These are phyloP conservation scores for Fusarium coffeatum DNA, from an alignment of 2,329 filamentous ascomycete species.

Conservation along the genomic window DNA sequence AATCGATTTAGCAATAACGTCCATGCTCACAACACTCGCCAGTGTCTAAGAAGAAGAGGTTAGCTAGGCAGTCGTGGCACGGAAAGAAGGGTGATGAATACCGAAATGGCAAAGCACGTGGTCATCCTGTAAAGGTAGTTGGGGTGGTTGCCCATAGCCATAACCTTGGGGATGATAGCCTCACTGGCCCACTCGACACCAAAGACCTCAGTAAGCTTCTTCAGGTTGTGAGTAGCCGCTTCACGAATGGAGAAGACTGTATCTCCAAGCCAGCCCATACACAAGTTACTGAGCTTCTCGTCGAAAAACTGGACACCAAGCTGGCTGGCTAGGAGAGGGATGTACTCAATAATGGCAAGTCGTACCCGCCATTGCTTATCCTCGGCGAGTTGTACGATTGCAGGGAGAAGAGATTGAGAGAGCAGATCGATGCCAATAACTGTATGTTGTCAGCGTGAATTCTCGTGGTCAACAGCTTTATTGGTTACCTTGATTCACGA, in stretches of 20 bases:
- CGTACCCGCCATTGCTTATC: slow-evolving; percentile 99
- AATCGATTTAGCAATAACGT: slow-evolving; percentile 92
- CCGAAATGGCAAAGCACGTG: slow-evolving; percentile 98
- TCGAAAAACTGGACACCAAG: slow-evolving; percentile 98
- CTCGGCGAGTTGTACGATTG: slow-evolving; percentile 96
- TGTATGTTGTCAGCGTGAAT: slow-evolving; percentile 52
- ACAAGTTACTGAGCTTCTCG: slow-evolving; percentile 92
- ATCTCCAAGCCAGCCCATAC: slow-evolving; percentile 98
- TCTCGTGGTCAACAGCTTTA: background rate
- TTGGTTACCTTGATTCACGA: slow-evolving; percentile 89
- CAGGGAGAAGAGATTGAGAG: slow-evolving; percentile 94
- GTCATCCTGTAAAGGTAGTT: slow-evolving; percentile 99
- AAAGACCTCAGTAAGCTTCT: slow-evolving; percentile 98
- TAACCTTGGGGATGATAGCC: slow-evolving; percentile 98
- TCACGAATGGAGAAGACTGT: slow-evolving; percentile 99
- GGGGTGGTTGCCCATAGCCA: slow-evolving; percentile 96
- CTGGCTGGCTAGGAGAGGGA: slow-evolving; percentile 93
- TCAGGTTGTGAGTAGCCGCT: slow-evolving; percentile 95
- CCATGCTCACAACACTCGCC: slow-evolving; percentile 89
- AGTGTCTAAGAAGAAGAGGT: slow-evolving; percentile 74
- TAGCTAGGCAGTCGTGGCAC: slow-evolving; percentile 36
- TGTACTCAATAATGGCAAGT: slow-evolving; percentile 98
- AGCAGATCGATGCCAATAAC: slow-evolving; percentile 98
- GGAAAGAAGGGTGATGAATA: slow-evolving; percentile 64
- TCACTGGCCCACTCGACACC: slow-evolving; percentile 97